Base-by-base conservation (phyloP, 2,329 filamentous ascomycete genomes). In the Aspergillus pseudoglaucus region DNA sequence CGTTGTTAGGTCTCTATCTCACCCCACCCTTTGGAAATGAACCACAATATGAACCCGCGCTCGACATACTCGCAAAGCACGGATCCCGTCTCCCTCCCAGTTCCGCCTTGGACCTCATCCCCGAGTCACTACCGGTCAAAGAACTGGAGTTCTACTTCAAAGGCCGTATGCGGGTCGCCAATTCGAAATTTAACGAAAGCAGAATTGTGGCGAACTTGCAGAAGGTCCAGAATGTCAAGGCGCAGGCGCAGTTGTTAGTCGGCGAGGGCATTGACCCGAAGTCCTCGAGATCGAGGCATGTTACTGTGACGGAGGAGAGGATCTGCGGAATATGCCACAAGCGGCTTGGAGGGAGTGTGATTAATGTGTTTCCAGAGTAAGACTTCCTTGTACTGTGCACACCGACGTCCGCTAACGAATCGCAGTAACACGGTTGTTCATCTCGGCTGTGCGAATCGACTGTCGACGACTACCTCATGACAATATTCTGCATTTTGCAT, bases 281-380 rank as follows among this genome's bases (percentile, higher is more conserved):
- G 53, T 76, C 76, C 1, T 80, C 79, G 1, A 70, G 81, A 59
- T 84, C 80, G 58, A 70, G 81, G 33, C 79, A 88, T 56, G 90
- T 96, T 9, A 81, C 89, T 17, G 83, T 98, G 45, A 82, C 80
- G 8, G 91, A 98, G 59, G 91, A 97, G 63, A 77, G 88, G 45
- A 85, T 95, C 47, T 98, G 93, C 65, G 84, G 87, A 10, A 88
- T 95, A 14, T 98, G 93, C 65, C 87, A 95, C 68, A 97, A 96
- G 75, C 77, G 93, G 55, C 80, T 98, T 55, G 91, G 90, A 1
- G 86, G 89, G 1, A 95, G 87, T 66, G 93, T 95, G 15, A 86
- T 97, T 50, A 85, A 90, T 37, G 90, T 96, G 10, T 79, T 93
- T 69, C 88, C 90, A 6, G 87, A 95, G 71, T 89, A 83, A 64